Base-by-base conservation (phyloP, 2,329 filamentous ascomycete species). In the Pezicula rhizophila region DNA sequence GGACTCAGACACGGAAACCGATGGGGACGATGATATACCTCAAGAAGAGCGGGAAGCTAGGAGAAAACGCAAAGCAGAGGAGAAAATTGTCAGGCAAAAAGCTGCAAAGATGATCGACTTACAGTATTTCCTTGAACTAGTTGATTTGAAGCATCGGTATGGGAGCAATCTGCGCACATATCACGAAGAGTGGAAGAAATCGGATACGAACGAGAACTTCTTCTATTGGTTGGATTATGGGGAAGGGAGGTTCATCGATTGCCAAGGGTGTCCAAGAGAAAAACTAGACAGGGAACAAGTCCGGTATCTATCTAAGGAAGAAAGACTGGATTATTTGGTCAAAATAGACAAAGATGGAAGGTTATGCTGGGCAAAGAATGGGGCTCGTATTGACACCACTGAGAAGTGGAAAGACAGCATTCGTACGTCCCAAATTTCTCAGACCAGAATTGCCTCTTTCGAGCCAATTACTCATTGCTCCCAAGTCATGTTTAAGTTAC, bases 161-260 rank as follows among this genome's bases (percentile, higher is more conserved):
- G 91, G 90, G 4, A 85, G 83, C 47, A 95, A 93, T 57, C 68
- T 96, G 45, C 76, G 87, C 28, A 78, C 80, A 28, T 96, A 96
- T 59, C 91, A 96, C 61, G 79, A 82, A 51, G 81, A 87, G 55
- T 96, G 91, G 91, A 89, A 89, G 65, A 80, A 78, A 52, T 73
- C 80, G 1, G 74, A 87, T 25, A 92, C 89, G 0, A 79, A 82
- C 4, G 85, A 96, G 64, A 95, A 93, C 63, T 96, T 91, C 75
- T 96, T 96, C 66, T 92, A 90, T 68, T 96, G 91, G 90, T 74
- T 96, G 1, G 91, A 96, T 63, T 75, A 86, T 50, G 91, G 91
- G 5, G 84, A 84, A 43, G 91, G 91, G 0, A 81, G 73, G 57
- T 66, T 78, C 35, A 64, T 93, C 39, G 85, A 92, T 54, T 70